phyloP scores from a whole-genome alignment of 345 rosid genomes.

The Arabis alpina region DNA sequence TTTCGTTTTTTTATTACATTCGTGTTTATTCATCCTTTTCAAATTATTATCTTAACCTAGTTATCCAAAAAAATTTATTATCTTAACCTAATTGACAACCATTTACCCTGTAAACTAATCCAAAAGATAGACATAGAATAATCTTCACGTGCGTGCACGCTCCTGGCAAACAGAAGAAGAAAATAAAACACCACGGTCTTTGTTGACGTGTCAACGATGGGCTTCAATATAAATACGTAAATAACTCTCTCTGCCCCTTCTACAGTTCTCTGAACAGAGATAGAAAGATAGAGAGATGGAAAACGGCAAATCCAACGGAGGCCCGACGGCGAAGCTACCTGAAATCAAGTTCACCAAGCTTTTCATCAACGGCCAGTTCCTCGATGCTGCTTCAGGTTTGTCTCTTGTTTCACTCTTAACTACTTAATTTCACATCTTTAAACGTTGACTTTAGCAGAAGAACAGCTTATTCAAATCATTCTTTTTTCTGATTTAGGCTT shows the following conservation, averaged over 20 bases:
- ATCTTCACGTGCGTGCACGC: constrained; percentile 30
- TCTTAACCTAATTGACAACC: no score
- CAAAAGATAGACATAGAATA: background rate
- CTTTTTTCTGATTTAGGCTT: background rate
- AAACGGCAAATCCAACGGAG: constrained; percentile 47
- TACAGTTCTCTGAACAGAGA: background rate
- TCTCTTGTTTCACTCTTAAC: background rate
- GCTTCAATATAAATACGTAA: constrained; percentile 34
- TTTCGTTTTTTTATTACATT: no score
- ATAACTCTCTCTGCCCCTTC: constrained; percentile 22
- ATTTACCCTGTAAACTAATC: background rate
- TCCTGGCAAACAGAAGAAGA: background rate
- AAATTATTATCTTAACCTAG: no score
- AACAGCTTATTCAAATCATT: no score
- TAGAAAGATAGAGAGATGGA: constrained; percentile 43
- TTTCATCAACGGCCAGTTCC: constrained; percentile 71
- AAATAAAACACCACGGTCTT: constrained; percentile 10
- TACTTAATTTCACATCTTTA: constrained; percentile 12
- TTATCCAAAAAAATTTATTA: no score
- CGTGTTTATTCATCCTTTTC: no score
- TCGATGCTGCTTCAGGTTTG: constrained; percentile 66
- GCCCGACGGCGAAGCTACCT: constrained; percentile 43
- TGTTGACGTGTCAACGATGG: constrained; percentile 36
- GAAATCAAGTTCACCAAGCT: constrained; percentile 65
- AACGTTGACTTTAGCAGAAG: constrained; percentile 9